Conservation (phyloP, 2,329 filamentous ascomycete species). For the Diaporthe australafricana region DNA sequence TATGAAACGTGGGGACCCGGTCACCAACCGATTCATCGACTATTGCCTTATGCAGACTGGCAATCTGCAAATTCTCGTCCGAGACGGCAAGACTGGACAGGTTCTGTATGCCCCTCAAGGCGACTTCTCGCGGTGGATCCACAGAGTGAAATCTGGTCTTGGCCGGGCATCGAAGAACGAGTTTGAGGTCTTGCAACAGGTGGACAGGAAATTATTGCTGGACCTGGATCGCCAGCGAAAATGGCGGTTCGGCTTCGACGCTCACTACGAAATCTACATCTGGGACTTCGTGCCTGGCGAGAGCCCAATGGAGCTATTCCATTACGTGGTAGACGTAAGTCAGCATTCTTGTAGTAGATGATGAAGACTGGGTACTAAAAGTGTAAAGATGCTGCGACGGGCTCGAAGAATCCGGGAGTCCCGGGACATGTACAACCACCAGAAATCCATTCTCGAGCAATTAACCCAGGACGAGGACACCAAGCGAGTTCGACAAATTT, state of each 20-base stretch:
- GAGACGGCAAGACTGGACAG: slow-evolving; percentile 46
- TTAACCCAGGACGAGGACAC: slow-evolving; percentile 44
- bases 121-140: slow-evolving; percentile 43
- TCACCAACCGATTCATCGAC: slow-evolving; percentile 47
- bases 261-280: slow-evolving; percentile 46
- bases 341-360: too few relatives aligned
- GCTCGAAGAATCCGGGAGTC: slow-evolving; percentile 43
- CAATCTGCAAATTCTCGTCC: slow-evolving; percentile 44
- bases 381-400: slow-evolving; percentile 43
- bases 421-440: slow-evolving; percentile 42
- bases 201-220: slow-evolving; percentile 43
- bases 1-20: slow-evolving; percentile 48
- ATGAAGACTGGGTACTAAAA: not conserved
- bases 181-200: slow-evolving; percentile 42
- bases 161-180: slow-evolving; percentile 26
- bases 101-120: slow-evolving; percentile 43
- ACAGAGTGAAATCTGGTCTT: slow-evolving; percentile 37
- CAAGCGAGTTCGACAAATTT: slow-evolving; percentile 44
- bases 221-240: slow-evolving; percentile 40
- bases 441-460: slow-evolving; percentile 40
- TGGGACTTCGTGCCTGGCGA: slow-evolving; percentile 45
- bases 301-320: slow-evolving; percentile 39
- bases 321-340: slow-evolving; percentile 29
- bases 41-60: slow-evolving; percentile 45
- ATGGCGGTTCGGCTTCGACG: slow-evolving; percentile 45